Evolutionary conservation across 1,284 basidiomycete genomes (phyloP), one percentile per base, ranked within the genome.

Genomic region (Melampsora americana): DNA sequence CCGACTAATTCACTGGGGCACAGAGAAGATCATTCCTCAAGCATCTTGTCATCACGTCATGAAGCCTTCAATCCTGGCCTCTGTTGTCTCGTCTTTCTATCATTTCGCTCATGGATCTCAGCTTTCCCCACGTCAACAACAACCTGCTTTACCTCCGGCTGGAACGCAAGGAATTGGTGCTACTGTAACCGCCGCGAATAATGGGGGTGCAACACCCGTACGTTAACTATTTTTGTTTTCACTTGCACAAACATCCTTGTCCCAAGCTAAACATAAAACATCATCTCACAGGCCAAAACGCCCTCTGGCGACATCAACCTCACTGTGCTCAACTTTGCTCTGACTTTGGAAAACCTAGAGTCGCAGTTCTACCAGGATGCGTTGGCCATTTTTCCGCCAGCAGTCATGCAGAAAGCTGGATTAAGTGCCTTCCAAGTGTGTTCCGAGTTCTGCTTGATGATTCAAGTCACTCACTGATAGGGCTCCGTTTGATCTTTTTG

Each of bases 271-370:
- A 20, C 12, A 5, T 16, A 53, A 18, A 53, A 23, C 50, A 18
- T 53, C 14, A 5, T 53, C 50, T 23, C 16, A 23, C 50, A 18
- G 50, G 50, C 50, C 9, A 53, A 16, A 53, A 3, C 50, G 50
- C 50, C 69, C 42, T 6, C 60, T 44, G 69, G 59, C 3, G 70
- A 73, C 26, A 73, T 66, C 32, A 73, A 73, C 42, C 64, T 73
- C 20, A 66, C 46, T 2, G 44, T 73, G 26, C 48, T 73, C 28
- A 73, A 73, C 35, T 73, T 73, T 42, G 70, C 70, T 23, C 42
- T 73, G 32, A 73, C 70, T 5, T 46, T 73, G 28, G 70, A 73
- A 50, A 73, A 73, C 26, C 70, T 73, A 16, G 70, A 73, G 20
- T 26, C 70, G 2, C 70, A 73, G 23, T 66, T 73, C 26, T 73